These are phyloP conservation scores for Talaromyces thailandensis DNA, from an alignment of 495 filamentous ascomycete genomes.

Conservation along the genomic window DNA sequence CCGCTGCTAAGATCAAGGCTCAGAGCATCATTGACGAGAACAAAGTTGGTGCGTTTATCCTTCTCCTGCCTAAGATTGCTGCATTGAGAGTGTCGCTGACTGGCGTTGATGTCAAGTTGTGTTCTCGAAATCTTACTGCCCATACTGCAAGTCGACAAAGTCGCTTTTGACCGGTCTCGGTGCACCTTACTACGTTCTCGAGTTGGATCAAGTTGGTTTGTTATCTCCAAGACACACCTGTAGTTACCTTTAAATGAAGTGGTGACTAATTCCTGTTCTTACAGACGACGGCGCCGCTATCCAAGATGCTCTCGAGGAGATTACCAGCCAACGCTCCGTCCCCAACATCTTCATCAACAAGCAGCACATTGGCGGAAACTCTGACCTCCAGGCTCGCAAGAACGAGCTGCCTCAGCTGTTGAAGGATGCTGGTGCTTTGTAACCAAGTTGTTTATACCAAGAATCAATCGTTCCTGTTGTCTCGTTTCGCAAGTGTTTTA, in stretches of 20 bases:
- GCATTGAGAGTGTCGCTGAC: background rate
- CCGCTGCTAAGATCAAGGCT: constrained; percentile 78
- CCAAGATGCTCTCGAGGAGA: constrained; percentile 72
- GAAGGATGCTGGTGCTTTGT: constrained; percentile 58
- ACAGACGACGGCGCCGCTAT: constrained; percentile 71
- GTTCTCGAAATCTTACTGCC: constrained; percentile 95
- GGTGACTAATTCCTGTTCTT: background rate
- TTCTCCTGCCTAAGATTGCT: background rate
- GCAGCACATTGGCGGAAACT: constrained; percentile 94
- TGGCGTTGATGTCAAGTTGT: constrained; percentile 47
- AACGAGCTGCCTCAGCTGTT: constrained; percentile 46
- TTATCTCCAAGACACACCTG: constrained; percentile 9
- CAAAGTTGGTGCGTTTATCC: constrained; percentile 60
- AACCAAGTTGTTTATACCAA: constrained; percentile 8
- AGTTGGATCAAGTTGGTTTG: constrained; percentile 78
- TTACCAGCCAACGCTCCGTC: constrained; percentile 77
- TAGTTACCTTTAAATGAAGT: background rate
- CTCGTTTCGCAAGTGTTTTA: background rate
- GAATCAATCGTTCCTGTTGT: background rate
- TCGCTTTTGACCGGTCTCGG: constrained; percentile 53
- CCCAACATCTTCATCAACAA: constrained; percentile 90
- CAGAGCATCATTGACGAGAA: constrained; percentile 87
- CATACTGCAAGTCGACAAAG: constrained; percentile 85
- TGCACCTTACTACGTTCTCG: constrained; percentile 66
- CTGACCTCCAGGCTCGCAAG: constrained; percentile 70